Base-by-base conservation (phyloP, 176 grass and related monocot species). In the Triticum timopheevii region DNA sequence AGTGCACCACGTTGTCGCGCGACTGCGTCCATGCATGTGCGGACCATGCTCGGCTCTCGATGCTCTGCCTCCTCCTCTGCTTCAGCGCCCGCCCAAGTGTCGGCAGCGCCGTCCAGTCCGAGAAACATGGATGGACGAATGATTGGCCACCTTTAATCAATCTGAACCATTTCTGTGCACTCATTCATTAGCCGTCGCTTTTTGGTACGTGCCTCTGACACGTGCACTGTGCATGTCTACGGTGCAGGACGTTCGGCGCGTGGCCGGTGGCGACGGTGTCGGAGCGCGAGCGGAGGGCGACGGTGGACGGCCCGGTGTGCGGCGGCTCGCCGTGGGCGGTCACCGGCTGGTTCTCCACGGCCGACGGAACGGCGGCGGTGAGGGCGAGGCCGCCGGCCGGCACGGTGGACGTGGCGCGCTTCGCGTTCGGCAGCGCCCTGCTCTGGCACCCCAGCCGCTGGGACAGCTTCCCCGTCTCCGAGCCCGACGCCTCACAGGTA, bases 221-320 rank as follows among this genome's bases (percentile, higher is more conserved):
- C 72, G 13, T 4, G 10, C 56, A 59, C 56, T 22, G 19, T 59
- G 56, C 7, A 22, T 8, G 2, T 58, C 6, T 59, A 59, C 4
- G 56, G 8, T 13, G 63, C 88, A 98, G 96, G 81, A 91, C 71
- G 10, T 62, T 96, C 2, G 93, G 96, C 59, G 90, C 87, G 70
- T 98, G 96, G 96, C 84, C 93, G 7, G 87, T 90, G 39, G 96
- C 92, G 20, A 95, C 79, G 22, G 82, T 98, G 71, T 98, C 93
- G 83, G 85, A 65, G 64, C 73, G 87, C 45, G 90, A 88, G 28
- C 59, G n/a, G 49, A 91, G 50, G 54, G 93, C 95, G 45, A 61
- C 68, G 47, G 79, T 98, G 30, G 76, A 94, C 27, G 96, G 93
- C 0, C 96, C 96, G 22, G 25, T 91, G 65, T 95, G 93, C 78